A percentile compares a stretch with the other conserved stretches of the same genome.
These are phyloP conservation scores for Backusella luteola DNA, from an alignment of 192 early-diverging fungal genomes.

Conservation along the genomic window DNA sequence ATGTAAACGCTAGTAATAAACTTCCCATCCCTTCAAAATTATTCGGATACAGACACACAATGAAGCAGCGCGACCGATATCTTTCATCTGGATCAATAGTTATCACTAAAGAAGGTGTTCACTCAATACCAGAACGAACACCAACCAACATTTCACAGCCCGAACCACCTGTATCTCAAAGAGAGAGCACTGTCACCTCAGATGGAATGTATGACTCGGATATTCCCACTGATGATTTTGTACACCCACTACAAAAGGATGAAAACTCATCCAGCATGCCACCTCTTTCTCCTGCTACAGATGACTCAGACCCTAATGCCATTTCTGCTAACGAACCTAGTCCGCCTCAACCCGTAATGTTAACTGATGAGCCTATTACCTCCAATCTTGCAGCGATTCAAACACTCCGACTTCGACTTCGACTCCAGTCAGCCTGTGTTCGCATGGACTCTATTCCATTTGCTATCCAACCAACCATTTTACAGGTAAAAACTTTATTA, in stretches of 20 bases:
- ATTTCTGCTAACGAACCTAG: neutral
- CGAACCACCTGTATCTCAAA: neutral
- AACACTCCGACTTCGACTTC: conserved; percentile 23
- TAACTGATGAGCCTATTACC: conserved; percentile 5
- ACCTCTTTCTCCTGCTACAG: conserved; percentile 5
- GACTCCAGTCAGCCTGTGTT: conserved; percentile 20
- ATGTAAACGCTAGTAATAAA: conserved; percentile 33
- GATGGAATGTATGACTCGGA: conserved; percentile 10
- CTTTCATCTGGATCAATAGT: conserved; percentile 14
- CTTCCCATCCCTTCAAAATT: conserved; percentile 20
- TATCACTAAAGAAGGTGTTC: conserved; percentile 10
- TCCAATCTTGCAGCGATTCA: conserved; percentile 33
- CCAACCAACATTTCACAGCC: neutral
- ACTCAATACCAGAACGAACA: conserved; percentile 7
- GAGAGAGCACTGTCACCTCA: conserved; percentile 3
- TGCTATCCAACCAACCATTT: conserved; percentile 26
- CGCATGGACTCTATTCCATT: conserved; percentile 13
- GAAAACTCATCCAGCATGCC: neutral
- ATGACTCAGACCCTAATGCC: neutral
- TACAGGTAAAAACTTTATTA: conserved; percentile 26
- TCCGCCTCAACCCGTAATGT: neutral
- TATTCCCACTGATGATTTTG: conserved; percentile 13
- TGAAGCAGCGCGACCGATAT: conserved; percentile 23
- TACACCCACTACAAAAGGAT: neutral
- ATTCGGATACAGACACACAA: conserved; percentile 15